These are phyloP conservation scores for Cladosporium cucumerinum DNA, from an alignment of 2,329 filamentous ascomycete genomes.

Conservation along the genomic window DNA sequence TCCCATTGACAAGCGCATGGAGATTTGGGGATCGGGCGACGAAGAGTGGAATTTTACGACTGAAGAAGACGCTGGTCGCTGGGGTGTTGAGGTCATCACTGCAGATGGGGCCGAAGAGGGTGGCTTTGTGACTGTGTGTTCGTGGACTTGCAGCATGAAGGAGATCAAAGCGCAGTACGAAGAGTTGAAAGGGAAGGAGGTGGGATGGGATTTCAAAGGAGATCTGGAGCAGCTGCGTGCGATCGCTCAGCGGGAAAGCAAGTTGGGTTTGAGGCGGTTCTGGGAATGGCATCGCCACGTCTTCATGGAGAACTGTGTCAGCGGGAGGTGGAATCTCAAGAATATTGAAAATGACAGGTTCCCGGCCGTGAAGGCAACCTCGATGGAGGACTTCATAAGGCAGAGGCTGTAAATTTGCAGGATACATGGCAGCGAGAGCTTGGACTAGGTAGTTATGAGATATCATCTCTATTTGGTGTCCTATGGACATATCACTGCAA, in stretches of 20 bases:
- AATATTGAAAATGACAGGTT: not conserved
- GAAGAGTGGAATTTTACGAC: constrained; percentile 5
- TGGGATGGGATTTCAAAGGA: not conserved
- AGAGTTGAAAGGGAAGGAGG: not conserved
- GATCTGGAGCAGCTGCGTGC: not conserved
- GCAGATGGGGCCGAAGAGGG: constrained; percentile 1
- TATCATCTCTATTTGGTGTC: not conserved
- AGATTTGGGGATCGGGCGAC: constrained; percentile 3
- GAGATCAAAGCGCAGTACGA: not conserved
- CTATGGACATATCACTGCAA: not conserved
- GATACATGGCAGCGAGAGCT: not conserved
- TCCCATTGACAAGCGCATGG: not conserved
- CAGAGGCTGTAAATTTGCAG: not conserved
- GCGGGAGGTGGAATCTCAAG: constrained; percentile 9
- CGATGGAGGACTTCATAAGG: constrained; percentile 13
- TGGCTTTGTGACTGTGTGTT: not conserved
- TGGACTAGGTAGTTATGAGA: not conserved
- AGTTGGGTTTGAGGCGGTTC: not conserved
- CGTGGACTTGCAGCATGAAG: constrained; percentile 2
- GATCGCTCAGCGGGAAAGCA: not conserved
- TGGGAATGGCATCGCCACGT: constrained; percentile 10
- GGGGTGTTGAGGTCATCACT: constrained; percentile 3
- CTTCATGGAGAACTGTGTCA: constrained; percentile 12
- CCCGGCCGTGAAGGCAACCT: constrained; percentile 8
- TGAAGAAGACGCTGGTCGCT: constrained; percentile 2